Evolutionary conservation across 768 basidiomycete genomes (phyloP).

Genomic region (Leccinum obscurum): DNA sequence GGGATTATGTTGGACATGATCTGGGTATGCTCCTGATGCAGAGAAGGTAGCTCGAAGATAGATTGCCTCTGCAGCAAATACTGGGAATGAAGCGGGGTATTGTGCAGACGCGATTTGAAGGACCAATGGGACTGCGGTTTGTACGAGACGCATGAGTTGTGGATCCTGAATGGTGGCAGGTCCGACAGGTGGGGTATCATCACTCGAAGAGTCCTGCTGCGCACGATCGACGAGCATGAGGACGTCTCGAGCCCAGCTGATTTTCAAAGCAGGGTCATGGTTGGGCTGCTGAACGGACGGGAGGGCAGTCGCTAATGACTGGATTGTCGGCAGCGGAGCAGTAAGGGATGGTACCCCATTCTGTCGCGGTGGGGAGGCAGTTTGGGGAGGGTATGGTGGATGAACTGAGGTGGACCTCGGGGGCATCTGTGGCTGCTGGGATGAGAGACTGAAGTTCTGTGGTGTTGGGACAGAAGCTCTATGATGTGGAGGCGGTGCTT

Average conservation of each 20-base stretch:
- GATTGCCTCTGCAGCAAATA: conserved; percentile 65
- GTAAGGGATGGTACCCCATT: conserved; percentile 51
- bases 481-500: conserved; percentile 23
- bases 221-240: conserved; percentile 71
- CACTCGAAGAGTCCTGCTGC: conserved; percentile 38
- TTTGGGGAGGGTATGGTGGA: conserved; percentile 21
- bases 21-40: conserved; percentile 69
- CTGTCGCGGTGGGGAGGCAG: conserved; percentile 27
- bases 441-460: conserved; percentile 26
- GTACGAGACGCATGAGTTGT: conserved; percentile 56
- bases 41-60: conserved; percentile 77
- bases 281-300: conserved; percentile 51
- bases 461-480: conserved; percentile 24
- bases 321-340: conserved; percentile 64
- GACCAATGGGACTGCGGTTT: conserved; percentile 64
- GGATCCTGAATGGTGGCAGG: conserved; percentile 59
- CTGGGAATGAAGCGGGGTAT: conserved; percentile 37
- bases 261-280: conserved; percentile 58
- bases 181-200: conserved; percentile 43
- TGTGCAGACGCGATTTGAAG: conserved; percentile 51
- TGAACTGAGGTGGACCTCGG: conserved; percentile 19
- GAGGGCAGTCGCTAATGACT: conserved; percentile 54
- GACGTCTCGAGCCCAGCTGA: conserved; percentile 84
- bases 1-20: conserved; percentile 63
- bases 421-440: conserved; percentile 24